phyloP scores from a whole-genome alignment of 140 eudicot species.

The Bidens hawaiensis region DNA sequence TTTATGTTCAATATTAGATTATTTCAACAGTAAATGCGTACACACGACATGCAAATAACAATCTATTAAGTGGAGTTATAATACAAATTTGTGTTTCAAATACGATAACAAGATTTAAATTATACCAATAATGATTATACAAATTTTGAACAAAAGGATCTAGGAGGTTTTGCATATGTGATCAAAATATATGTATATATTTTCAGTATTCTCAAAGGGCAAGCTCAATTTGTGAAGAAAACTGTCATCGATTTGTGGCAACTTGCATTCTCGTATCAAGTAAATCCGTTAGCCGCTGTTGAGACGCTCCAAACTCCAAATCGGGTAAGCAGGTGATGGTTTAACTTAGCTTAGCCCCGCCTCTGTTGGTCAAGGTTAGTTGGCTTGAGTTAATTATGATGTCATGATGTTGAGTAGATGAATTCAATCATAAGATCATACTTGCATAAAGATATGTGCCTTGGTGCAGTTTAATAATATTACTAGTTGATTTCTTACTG shows the following conservation, averaged over 20 bases:
- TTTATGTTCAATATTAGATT: not conserved
- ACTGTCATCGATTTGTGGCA: slow-evolving; percentile 73
- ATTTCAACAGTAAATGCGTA: not conserved
- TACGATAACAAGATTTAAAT: not conserved
- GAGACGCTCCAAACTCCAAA: slow-evolving; percentile 57
- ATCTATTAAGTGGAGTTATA: not conserved
- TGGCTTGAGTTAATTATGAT: not conserved
- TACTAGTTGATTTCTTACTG: slow-evolving; percentile 6
- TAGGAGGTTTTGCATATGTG: not conserved
- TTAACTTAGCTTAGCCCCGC: not conserved
- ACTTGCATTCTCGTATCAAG: slow-evolving; percentile 96
- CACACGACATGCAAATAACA: not conserved
- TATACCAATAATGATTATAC: not conserved
- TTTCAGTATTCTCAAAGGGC: slow-evolving; percentile 50
- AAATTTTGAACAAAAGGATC: not conserved
- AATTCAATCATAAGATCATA: not conserved
- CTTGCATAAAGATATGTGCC: not conserved
- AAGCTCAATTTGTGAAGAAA: slow-evolving; percentile 49
- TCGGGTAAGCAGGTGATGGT: slow-evolving; percentile 41
- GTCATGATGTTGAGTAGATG: slow-evolving; percentile 5
- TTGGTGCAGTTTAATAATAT: not conserved
- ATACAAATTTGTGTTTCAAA: not conserved
- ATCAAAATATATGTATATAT: slow-evolving; percentile 15
- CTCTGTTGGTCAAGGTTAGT: slow-evolving; percentile 14
- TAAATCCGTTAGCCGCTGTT: slow-evolving; percentile 92